Conservation (phyloP, 2,329 filamentous ascomycete species). For the Thermothelomyces thermophilus region DNA sequence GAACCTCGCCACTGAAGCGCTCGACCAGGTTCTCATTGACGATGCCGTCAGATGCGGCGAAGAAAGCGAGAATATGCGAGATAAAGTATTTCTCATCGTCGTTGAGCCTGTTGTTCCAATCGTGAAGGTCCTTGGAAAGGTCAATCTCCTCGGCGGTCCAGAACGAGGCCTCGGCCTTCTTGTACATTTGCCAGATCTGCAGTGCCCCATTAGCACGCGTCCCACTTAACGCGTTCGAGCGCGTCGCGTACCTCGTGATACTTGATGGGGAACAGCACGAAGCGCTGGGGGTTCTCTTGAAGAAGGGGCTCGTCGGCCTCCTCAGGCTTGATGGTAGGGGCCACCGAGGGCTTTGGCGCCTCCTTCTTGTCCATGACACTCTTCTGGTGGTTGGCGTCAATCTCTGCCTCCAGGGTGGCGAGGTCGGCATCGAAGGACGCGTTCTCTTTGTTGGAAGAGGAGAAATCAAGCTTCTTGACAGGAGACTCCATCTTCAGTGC, state of each 20-base stretch:
- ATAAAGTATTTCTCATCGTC: constrained; percentile 98
- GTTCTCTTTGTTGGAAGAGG: constrained; percentile 75
- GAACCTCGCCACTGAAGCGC: constrained; percentile 94
- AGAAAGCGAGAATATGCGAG: constrained; percentile 97
- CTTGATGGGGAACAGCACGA: constrained; percentile 98
- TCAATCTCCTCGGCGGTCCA: constrained; percentile 99
- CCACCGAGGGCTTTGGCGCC: constrained; percentile 34
- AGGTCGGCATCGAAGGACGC: constrained; percentile 46
- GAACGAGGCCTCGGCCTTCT: constrained; percentile 99
- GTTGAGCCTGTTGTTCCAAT: constrained; percentile 97
- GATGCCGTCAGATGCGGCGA: constrained; percentile 96
- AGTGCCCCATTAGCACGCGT: constrained; percentile 34
- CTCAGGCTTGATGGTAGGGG: constrained; percentile 53
- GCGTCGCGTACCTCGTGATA: constrained; percentile 81
- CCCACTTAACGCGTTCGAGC: constrained; percentile 62
- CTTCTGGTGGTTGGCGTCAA: constrained; percentile 55
- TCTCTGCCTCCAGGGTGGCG: constrained; percentile 46
- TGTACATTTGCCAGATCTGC: constrained; percentile 99
- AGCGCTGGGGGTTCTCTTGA: constrained; percentile 90
- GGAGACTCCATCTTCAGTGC: constrained; percentile 90
- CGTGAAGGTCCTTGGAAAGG: constrained; percentile 95
- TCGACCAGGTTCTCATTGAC: constrained; percentile 99
- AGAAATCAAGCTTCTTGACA: constrained; percentile 81
- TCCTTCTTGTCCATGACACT: constrained; percentile 43
- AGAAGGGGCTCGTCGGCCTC: constrained; percentile 86